Conservation (phyloP, 768 basidiomycete species). For the Mycena crocata region DNA sequence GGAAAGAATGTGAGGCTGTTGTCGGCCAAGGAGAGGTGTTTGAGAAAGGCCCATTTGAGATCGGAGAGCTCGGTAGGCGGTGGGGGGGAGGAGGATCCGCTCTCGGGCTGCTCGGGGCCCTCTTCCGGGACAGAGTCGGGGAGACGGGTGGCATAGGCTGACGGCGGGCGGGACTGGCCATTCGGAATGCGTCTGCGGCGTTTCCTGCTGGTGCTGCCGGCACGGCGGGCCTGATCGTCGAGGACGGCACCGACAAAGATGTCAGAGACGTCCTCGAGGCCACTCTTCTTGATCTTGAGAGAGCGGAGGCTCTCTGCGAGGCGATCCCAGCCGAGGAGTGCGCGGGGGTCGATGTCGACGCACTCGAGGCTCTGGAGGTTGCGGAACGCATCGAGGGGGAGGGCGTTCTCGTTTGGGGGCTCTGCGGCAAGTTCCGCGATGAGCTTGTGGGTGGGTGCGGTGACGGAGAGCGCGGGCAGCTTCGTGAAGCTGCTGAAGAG, state of each 20-base stretch:
- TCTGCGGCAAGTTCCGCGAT: conserved; percentile 79
- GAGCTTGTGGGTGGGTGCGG: conserved; percentile 70
- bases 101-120: conserved; percentile 39
- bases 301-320: conserved; percentile 77
- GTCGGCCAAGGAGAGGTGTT: conserved; percentile 80
- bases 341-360: conserved; percentile 84
- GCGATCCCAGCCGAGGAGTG: conserved; percentile 86
- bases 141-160: conserved; percentile 61
- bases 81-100: conserved; percentile 42
- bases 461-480: conserved; percentile 80
- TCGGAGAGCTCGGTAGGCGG: conserved; percentile 59
- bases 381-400: conserved; percentile 89
- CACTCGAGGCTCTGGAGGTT: conserved; percentile 83
- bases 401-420: conserved; percentile 75
- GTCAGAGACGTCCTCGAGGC: conserved; percentile 83
- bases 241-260: conserved; percentile 82
- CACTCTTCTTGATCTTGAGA: conserved; percentile 82
- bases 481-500: conserved; percentile 93
- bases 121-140: conserved; percentile 71
- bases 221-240: conserved; percentile 78
- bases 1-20: conserved; percentile 87
- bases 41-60: conserved; percentile 80
- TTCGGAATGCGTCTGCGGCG: conserved; percentile 58
- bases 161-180: conserved; percentile 52
- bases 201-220: conserved; percentile 62